Conservation (phyloP, 768 basidiomycete species). For the Kondoa malvinella region DNA sequence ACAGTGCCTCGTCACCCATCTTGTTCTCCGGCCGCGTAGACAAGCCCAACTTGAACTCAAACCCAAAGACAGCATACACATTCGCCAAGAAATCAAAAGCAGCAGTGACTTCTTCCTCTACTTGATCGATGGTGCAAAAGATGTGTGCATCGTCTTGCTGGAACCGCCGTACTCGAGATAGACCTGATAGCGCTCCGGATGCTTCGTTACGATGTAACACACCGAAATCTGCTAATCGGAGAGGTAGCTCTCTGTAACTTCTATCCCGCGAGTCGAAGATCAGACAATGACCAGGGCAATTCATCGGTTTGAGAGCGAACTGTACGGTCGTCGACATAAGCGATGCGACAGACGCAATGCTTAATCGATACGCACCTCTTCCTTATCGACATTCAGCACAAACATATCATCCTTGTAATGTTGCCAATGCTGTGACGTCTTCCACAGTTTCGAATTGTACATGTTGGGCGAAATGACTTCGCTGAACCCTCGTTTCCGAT, state of each 20-base stretch:
- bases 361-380: constrained; percentile 31
- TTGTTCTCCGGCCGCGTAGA: constrained; percentile 92
- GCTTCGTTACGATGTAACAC: constrained; percentile 95
- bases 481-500: constrained; percentile 86
- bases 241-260: constrained; percentile 83
- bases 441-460: constrained; percentile 91
- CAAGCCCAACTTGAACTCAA: constrained; percentile 80
- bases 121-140: constrained; percentile 88
- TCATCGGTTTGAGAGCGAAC: constrained; percentile 65
- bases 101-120: constrained; percentile 66
- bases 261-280: constrained; percentile 90
- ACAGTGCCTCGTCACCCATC: constrained; percentile 72
- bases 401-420: constrained; percentile 95
- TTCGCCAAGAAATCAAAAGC: constrained; percentile 91
- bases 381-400: constrained; percentile 79
- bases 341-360: background rate
- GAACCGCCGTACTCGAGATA: constrained; percentile 85
- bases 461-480: constrained; percentile 99
- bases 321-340: background rate
- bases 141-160: constrained; percentile 97
- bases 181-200: constrained; percentile 74
- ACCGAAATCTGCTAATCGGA: constrained; percentile 97
- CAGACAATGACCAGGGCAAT: constrained; percentile 86
- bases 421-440: constrained; percentile 94
- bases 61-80: constrained; percentile 84